Evolutionary conservation across 2,329 filamentous ascomycete species (phyloP).

Genomic region (Coleophoma cylindrospora): DNA sequence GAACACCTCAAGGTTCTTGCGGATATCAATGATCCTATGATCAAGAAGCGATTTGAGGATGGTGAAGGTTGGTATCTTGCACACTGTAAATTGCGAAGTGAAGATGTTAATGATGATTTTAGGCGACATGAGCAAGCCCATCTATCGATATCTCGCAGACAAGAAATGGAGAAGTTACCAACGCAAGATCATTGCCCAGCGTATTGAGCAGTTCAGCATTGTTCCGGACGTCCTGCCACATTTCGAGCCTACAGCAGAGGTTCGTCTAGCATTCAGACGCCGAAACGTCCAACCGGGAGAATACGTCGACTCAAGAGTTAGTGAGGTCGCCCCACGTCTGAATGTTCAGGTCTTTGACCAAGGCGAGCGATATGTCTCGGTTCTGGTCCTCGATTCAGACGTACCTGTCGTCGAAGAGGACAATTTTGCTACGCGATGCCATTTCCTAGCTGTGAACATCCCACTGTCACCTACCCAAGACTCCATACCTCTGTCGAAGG

Average conservation of each 20-base stretch:
- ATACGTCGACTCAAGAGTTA: conserved; percentile 69
- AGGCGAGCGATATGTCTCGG: conserved; percentile 75
- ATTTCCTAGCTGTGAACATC: conserved; percentile 78
- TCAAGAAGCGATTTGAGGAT: conserved; percentile 93
- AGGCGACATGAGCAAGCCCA: conserved; percentile 95
- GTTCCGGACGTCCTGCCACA: conserved; percentile 82
- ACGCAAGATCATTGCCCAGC: conserved; percentile 73
- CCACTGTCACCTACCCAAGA: conserved; percentile 55
- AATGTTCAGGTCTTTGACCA: conserved; percentile 81
- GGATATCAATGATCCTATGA: conserved; percentile 90
- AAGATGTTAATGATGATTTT: conserved; percentile 16
- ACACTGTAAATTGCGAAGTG: not conserved
- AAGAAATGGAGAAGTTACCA: conserved; percentile 84
- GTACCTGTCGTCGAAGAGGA: conserved; percentile 76
- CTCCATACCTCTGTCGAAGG: conserved; percentile 58
- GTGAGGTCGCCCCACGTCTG: conserved; percentile 69
- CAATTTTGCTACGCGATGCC: conserved; percentile 74
- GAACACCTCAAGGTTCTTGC: conserved; percentile 81
- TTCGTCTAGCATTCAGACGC: conserved; percentile 74
- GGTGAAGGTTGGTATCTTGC: conserved; percentile 59
- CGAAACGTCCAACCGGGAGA: conserved; percentile 69
- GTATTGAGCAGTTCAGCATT: conserved; percentile 80
- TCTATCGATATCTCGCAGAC: conserved; percentile 87
- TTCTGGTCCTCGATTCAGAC: conserved; percentile 86
- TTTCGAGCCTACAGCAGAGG: conserved; percentile 73